Percentiles rank a stretch among this genome's conserved stretches.
Evolutionary conservation across 441 rosid genomes (phyloP).

Genomic region (Pelargonium citronellum): DNA sequence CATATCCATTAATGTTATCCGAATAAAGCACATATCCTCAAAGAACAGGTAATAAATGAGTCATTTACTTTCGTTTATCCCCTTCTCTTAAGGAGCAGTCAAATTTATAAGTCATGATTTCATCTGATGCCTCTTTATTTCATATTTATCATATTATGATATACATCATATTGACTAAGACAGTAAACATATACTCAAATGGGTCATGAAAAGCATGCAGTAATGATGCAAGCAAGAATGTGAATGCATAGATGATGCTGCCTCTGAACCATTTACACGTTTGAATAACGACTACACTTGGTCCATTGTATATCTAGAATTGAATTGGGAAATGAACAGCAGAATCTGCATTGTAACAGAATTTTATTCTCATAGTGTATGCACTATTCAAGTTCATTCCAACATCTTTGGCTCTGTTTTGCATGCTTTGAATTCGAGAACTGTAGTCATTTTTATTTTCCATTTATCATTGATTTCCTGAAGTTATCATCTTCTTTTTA

Average conservation of each 20-base stretch:
- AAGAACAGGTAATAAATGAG: conserved; percentile 43
- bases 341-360: not conserved
- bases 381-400: not conserved
- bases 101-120: not conserved
- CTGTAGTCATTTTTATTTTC: not conserved
- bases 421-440: not conserved
- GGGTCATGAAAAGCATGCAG: not conserved
- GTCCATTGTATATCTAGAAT: not conserved
- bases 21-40: conserved; percentile 33
- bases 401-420: not conserved
- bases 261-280: not conserved
- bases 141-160: not conserved
- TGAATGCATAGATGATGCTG: not conserved
- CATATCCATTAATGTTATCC: conserved; percentile 49
- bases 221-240: not conserved
- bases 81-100: not conserved
- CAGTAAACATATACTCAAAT: not conserved
- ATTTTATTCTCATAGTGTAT: not conserved
- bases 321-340: not conserved
- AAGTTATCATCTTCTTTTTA: not conserved
- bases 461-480: not conserved
- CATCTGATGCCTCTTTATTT: not conserved
- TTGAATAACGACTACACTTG: not conserved
- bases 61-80: conserved; percentile 3
- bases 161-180: not conserved